Evolutionary conservation across 2,329 filamentous ascomycete species (phyloP), one percentile per base, ranked within the genome.

Genomic region (Trichoderma sp.): DNA sequence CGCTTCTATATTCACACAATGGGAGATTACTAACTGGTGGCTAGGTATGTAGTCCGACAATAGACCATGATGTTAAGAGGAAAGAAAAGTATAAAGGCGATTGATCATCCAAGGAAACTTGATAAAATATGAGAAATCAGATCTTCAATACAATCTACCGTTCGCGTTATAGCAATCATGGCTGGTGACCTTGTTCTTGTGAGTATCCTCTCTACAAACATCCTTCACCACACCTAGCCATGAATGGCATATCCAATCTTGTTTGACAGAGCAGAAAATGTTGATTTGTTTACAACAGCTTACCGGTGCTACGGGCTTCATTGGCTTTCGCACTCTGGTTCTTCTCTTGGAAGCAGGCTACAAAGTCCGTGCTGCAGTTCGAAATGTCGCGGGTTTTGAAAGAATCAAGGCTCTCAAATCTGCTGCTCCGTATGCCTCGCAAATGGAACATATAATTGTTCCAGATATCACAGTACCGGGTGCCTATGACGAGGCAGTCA

Each of bases 401-500:
- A 24, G 29, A 12, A 77, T 81, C 35, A 63, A 71, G n/a, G 65
- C 65, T 11, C 27, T 79, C 12, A 45, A 68, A 3, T 69, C 76
- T 4, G 31, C 50, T 31, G 45, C 45, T 3, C 45, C n/a, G 3
- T 68, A 68, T 21, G 60, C 68, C 8, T 74, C 71, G 3, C 77
- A 78, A 27, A 78, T 82, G 1, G 78, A 77, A 4, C 79, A 78
- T 71, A 77, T 79, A n/a, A 67, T 84, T 41, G 82, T 87, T 3
- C 83, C 84, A 2, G 84, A 86, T 73, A 82, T 86, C 27, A 78
- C 81, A 0, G 78, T 77, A 5, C 78, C 80, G 0, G 81, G 81
- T 11, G 85, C 85, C 3, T 87, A 85, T 68, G 83, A 86, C 38
- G 80, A 84, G 33, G 85, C 84, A 18, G 81, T 85, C 72, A 78